Percentiles rank a stretch among this genome's conserved stretches.
Evolutionary conservation across 495 filamentous ascomycete genomes (phyloP).

Genomic region (Xylaria intraflava): DNA sequence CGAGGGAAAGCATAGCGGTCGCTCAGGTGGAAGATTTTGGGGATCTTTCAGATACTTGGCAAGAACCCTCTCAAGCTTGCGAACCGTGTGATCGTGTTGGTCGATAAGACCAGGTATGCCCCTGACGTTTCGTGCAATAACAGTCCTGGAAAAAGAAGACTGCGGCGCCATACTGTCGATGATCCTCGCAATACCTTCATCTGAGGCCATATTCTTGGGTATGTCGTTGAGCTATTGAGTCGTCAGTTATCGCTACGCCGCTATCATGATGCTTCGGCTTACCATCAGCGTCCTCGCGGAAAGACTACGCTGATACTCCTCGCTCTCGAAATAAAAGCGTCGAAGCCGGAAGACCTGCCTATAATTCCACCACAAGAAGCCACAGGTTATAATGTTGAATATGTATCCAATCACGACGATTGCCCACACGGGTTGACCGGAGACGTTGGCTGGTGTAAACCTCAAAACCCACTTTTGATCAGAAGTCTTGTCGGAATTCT

Average conservation of each 20-base stretch:
- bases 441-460: constrained; percentile 51
- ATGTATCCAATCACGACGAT: constrained; percentile 74
- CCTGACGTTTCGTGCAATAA: constrained; percentile 87
- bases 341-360: constrained; percentile 61
- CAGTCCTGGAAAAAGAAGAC: constrained; percentile 66
- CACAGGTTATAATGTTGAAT: constrained; percentile 68
- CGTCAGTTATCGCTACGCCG: constrained; percentile 13
- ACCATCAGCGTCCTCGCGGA: constrained; percentile 89
- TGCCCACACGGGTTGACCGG: constrained; percentile 61
- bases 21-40: constrained; percentile 65
- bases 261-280: constrained; percentile 10
- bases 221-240: constrained; percentile 69
- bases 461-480: constrained; percentile 39
- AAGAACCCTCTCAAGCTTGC: constrained; percentile 71
- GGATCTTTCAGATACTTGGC: constrained; percentile 89
- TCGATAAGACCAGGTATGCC: constrained; percentile 77
- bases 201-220: constrained; percentile 60
- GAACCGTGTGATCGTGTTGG: constrained; percentile 74
- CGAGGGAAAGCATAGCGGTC: constrained; percentile 72
- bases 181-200: constrained; percentile 79
- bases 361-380: constrained; percentile 90
- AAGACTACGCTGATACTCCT: constrained; percentile 82
- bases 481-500: constrained; percentile 41
- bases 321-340: constrained; percentile 73
- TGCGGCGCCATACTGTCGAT: constrained; percentile 69